Evolutionary conservation across 331 rosid genomes (phyloP).

Genomic region (Spiraea crenata): DNA sequence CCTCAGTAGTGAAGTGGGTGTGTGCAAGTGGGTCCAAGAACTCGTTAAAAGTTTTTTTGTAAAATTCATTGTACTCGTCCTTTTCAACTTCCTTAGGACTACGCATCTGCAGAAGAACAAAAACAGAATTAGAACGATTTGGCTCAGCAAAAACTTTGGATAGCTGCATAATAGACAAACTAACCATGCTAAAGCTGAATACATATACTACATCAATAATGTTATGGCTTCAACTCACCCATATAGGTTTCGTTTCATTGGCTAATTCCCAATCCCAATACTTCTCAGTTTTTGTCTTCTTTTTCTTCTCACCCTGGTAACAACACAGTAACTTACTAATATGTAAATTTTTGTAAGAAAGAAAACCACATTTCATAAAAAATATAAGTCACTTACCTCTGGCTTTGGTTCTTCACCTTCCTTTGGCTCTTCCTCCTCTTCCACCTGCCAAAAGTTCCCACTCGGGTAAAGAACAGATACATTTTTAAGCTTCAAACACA

Average conservation of each 20-base stretch:
- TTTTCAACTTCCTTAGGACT: slow-evolving; percentile 77
- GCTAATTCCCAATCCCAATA: slow-evolving; percentile 97
- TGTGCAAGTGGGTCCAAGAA: slow-evolving; percentile 88
- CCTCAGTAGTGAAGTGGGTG: slow-evolving; percentile 97
- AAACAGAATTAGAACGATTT: background rate
- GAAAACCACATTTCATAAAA: background rate
- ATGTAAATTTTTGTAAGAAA: background rate
- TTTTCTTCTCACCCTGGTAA: slow-evolving; percentile 71
- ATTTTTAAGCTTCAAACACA: background rate
- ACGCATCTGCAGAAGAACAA: slow-evolving; percentile 64
- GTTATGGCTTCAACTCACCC: slow-evolving; percentile 58
- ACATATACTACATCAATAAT: background rate
- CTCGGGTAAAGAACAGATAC: background rate
- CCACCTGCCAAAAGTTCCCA: slow-evolving; percentile 55
- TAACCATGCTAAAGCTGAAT: background rate
- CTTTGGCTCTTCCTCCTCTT: slow-evolving; percentile 87
- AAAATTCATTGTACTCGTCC: slow-evolving; percentile 89
- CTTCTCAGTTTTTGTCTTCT: slow-evolving; percentile 77
- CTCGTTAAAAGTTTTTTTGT: slow-evolving; percentile 83
- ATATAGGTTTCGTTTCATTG: slow-evolving; percentile 91
- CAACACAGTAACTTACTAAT: slow-evolving; percentile 15
- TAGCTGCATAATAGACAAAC: background rate
- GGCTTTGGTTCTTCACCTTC: slow-evolving; percentile 79
- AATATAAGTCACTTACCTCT: slow-evolving; percentile 58
- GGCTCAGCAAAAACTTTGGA: background rate